Conservation (phyloP, 2,329 filamentous ascomycete genomes). For the Penicillium corylophilum region DNA sequence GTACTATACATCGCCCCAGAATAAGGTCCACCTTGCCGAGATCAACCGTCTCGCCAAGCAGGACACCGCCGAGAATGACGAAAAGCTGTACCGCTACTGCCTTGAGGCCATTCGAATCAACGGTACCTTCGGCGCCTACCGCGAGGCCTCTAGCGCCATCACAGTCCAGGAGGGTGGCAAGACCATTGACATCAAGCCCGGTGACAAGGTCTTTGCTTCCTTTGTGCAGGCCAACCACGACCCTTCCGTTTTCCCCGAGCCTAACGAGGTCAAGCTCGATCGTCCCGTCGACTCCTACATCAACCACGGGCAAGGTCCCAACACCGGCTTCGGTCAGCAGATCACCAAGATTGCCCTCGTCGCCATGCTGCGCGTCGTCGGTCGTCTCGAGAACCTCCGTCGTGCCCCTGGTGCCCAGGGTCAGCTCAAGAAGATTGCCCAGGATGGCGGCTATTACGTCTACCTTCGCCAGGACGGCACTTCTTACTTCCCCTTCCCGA, state of each 20-base stretch:
- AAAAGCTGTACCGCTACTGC: constrained; percentile 65
- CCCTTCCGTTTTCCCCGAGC: constrained; percentile 59
- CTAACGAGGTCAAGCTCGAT: constrained; percentile 60
- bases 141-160: constrained; percentile 51
- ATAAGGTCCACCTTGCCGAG: constrained; percentile 57
- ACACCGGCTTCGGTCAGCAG: constrained; percentile 62
- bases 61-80: constrained; percentile 58
- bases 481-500: constrained; percentile 53
- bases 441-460: constrained; percentile 55
- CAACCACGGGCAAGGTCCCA: constrained; percentile 62
- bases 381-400: constrained; percentile 60
- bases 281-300: constrained; percentile 66
- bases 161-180: constrained; percentile 54
- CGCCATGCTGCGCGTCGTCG: constrained; percentile 67
- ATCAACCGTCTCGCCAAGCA: constrained; percentile 61
- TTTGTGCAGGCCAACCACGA: constrained; percentile 60
- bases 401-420: constrained; percentile 65
- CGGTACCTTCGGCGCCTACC: constrained; percentile 61
- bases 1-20: constrained; percentile 64
- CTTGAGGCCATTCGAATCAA: constrained; percentile 71
- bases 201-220: constrained; percentile 63
- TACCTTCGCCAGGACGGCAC: constrained; percentile 69
- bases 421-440: constrained; percentile 63
- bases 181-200: constrained; percentile 53
- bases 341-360: constrained; percentile 62